These are phyloP conservation scores for Phoma herbarum DNA, from an alignment of 2,329 filamentous ascomycete genomes.

Conservation along the genomic window DNA sequence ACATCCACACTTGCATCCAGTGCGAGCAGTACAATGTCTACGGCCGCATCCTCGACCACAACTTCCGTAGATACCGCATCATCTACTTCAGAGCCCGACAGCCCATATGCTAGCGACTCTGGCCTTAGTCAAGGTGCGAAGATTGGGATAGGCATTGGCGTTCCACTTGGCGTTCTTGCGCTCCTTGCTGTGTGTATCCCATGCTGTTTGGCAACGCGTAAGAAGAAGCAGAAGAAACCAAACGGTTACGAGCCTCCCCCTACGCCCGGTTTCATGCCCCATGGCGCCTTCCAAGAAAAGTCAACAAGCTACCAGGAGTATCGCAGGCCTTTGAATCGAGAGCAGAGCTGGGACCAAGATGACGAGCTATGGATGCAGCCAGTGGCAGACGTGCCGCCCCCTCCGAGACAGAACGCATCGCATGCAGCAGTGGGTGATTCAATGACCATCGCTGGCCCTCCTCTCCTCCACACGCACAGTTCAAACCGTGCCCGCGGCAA, in stretches of 20 bases:
- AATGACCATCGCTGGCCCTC: constrained; percentile 37
- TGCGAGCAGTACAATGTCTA: constrained; percentile 9
- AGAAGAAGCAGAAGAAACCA: constrained; percentile 31
- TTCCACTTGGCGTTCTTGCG: constrained; percentile 67
- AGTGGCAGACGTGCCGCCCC: constrained; percentile 6
- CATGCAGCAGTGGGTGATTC: constrained; percentile 28
- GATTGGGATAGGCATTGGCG: constrained; percentile 47
- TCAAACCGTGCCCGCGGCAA: constrained; percentile 46
- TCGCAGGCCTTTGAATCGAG: constrained; percentile 30
- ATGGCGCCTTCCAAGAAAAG: constrained; percentile 47
- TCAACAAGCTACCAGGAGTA: constrained; percentile 33
- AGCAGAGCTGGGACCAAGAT: constrained; percentile 45
- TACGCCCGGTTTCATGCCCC: constrained; percentile 49
- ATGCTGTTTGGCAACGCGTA: constrained; percentile 41
- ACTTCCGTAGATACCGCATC: constrained; percentile 12
- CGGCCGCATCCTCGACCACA: constrained; percentile 3
- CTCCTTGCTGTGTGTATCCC: constrained; percentile 50
- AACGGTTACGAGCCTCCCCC: constrained; percentile 43
- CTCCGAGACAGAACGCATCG: constrained; percentile 17
- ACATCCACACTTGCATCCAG: constrained; percentile 28
- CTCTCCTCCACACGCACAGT: constrained; percentile 45
- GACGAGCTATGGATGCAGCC: constrained; percentile 30
- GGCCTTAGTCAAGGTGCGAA: constrained; percentile 41
- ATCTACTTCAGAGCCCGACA: constrained; percentile 26
- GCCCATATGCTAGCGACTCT: constrained; percentile 27